These are phyloP conservation scores for Tuber microsphaerosporum DNA, from an alignment of 495 filamentous ascomycete genomes.

Conservation along the genomic window DNA sequence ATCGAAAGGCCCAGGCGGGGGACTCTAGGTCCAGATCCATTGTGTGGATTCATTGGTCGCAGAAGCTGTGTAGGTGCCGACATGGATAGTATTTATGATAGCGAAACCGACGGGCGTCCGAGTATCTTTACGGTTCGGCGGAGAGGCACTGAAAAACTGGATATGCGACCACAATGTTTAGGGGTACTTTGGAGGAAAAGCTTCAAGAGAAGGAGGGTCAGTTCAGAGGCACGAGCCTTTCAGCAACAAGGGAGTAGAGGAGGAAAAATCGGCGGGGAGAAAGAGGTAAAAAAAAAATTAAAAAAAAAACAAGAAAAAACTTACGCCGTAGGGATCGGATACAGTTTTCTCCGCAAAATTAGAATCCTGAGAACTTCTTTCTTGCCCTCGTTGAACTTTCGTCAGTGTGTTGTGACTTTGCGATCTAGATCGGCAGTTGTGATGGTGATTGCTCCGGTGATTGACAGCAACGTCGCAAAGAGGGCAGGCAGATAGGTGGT, in stretches of 20 bases:
- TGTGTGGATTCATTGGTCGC: neutral
- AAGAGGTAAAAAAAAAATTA: neutral
- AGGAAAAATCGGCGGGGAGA: neutral
- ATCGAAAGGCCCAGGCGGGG: constrained; percentile 41
- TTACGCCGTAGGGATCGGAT: neutral
- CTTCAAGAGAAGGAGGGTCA: neutral
- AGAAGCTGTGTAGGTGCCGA: constrained; percentile 9
- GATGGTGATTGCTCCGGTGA: constrained; percentile 1
- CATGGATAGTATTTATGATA: neutral
- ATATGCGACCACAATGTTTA: neutral
- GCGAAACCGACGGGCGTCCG: neutral
- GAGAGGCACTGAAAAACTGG: neutral
- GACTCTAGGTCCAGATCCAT: constrained; percentile 7
- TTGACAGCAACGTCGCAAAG: neutral
- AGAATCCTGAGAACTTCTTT: neutral
- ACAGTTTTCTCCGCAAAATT: neutral
- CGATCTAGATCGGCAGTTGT: neutral
- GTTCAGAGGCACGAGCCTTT: neutral
- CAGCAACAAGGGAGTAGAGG: neutral
- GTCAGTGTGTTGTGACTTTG: neutral
- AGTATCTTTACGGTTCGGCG: neutral
- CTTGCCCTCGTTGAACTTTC: neutral
- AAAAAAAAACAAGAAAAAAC: neutral
- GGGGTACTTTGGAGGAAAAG: neutral
- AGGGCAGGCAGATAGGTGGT: neutral